Evolutionary conservation across 768 basidiomycete genomes (phyloP).

Genomic region (Plicaturopsis crispa): DNA sequence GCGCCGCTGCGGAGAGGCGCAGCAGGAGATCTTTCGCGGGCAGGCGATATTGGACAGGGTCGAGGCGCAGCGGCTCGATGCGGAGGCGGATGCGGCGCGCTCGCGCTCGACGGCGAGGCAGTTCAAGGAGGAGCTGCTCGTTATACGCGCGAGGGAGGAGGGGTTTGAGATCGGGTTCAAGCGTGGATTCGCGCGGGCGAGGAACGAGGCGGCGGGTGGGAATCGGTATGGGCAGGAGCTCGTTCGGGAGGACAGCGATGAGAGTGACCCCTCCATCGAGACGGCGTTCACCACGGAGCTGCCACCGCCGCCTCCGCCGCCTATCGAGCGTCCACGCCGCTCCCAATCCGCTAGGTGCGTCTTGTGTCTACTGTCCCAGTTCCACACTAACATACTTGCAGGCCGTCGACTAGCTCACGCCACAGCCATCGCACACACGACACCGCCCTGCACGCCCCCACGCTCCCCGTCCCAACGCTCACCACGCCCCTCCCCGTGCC

Average conservation of each 20-base stretch:
- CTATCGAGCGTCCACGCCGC: no score
- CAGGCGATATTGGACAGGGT: constrained; percentile 35
- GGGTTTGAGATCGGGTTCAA: constrained; percentile 32
- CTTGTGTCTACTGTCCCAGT: no score
- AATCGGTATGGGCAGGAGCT: not conserved
- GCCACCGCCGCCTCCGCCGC: no score
- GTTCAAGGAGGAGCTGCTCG: constrained; percentile 32
- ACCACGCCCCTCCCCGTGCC: constrained; percentile 8
- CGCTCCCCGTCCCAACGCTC: constrained; percentile 16
- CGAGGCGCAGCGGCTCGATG: constrained; percentile 32
- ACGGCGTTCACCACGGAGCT: no score
- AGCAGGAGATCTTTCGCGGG: constrained; percentile 34
- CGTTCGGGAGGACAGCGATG: no score
- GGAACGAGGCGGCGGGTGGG: not conserved
- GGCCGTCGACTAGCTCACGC: not conserved
- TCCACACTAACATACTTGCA: no score
- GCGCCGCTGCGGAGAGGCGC: no score
- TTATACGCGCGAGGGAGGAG: constrained; percentile 35
- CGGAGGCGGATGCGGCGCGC: constrained; percentile 36
- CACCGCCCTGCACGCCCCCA: constrained; percentile 8
- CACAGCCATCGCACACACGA: constrained; percentile 12
- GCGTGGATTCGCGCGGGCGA: constrained; percentile 29
- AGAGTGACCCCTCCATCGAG: no score
- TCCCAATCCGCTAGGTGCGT: no score
- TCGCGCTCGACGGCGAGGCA: constrained; percentile 37